Percentiles rank a stretch among this genome's conserved stretches.
Conservation (phyloP, 352 stramenopile genomes). For the Thraustochytrium sp. region DNA sequence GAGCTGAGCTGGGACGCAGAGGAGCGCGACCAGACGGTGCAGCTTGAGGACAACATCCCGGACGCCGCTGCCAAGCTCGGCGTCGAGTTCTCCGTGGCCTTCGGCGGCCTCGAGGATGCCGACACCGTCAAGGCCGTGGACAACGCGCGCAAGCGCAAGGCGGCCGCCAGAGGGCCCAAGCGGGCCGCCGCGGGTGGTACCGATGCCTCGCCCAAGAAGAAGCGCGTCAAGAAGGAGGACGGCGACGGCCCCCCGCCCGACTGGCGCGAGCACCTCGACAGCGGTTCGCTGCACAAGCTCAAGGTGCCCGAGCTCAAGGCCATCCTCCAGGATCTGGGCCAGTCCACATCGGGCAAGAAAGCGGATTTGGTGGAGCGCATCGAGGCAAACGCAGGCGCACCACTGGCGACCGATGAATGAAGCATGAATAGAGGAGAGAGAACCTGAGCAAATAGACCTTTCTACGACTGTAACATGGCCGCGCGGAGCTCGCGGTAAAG, state of each 20-base stretch:
- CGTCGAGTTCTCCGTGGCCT: not conserved
- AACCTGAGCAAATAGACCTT: no score
- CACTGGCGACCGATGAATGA: no score
- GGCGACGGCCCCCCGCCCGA: not conserved
- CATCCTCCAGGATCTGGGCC: not conserved
- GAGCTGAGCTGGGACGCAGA: slow-evolving; percentile 3
- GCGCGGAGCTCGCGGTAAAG: no score
- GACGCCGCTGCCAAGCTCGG: not conserved
- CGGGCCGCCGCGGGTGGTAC: not conserved
- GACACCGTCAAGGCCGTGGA: not conserved
- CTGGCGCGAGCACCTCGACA: not conserved
- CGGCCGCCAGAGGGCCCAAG: no score
- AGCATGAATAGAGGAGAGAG: no score
- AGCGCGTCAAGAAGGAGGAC: not conserved
- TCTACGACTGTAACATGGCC: no score
- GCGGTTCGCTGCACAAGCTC: not conserved
- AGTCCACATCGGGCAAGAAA: slow-evolving; percentile 4
- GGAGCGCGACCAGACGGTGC: not conserved
- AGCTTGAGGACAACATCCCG: not conserved
- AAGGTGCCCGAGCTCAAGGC: not conserved
- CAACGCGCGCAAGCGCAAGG: not conserved
- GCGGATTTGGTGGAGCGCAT: not conserved
- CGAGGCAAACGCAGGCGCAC: not conserved
- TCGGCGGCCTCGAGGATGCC: not conserved
- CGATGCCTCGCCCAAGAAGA: not conserved